Conservation (phyloP, 495 filamentous ascomycete species). For the Lentithecium fluviatile region DNA sequence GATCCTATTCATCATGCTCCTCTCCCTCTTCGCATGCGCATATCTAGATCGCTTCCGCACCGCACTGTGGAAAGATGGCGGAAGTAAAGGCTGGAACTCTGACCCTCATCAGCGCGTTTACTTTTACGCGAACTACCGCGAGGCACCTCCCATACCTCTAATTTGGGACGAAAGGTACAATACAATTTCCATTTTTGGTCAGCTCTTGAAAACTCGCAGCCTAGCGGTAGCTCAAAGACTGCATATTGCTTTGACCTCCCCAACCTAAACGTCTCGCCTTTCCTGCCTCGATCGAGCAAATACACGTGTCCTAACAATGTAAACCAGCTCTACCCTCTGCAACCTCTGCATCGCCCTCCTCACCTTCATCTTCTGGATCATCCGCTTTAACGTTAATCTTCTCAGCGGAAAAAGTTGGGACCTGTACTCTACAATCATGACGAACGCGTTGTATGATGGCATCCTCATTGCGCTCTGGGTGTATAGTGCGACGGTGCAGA, state of each 20-base stretch:
- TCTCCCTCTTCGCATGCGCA: constrained; percentile 1
- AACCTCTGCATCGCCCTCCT: constrained; percentile 5
- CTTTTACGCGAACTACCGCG: constrained; percentile 16
- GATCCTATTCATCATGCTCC: neutral
- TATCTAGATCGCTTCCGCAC: constrained; percentile 7
- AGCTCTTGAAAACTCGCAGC: no score
- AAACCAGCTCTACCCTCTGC: neutral
- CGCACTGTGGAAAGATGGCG: constrained; percentile 6
- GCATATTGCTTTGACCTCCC: no score
- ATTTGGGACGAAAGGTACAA: constrained; percentile 16
- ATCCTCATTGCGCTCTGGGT: constrained; percentile 4
- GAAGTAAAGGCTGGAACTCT: constrained; percentile 1
- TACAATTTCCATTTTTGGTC: no score
- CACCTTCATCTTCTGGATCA: constrained; percentile 1
- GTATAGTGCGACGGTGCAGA: neutral
- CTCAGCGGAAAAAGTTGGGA: neutral
- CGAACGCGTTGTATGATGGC: constrained; percentile 5
- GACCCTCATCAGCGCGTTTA: constrained; percentile 1
- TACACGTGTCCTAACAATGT: neutral
- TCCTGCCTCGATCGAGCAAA: neutral
- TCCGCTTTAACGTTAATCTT: neutral
- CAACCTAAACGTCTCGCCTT: no score
- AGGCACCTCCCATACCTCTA: constrained; percentile 4
- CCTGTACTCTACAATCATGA: neutral
- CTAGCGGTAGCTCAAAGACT: no score